Evolutionary conservation across 2,329 filamentous ascomycete genomes (phyloP), one percentile per base, ranked within the genome.

Genomic region (Colletotrichum gigasporum): DNA sequence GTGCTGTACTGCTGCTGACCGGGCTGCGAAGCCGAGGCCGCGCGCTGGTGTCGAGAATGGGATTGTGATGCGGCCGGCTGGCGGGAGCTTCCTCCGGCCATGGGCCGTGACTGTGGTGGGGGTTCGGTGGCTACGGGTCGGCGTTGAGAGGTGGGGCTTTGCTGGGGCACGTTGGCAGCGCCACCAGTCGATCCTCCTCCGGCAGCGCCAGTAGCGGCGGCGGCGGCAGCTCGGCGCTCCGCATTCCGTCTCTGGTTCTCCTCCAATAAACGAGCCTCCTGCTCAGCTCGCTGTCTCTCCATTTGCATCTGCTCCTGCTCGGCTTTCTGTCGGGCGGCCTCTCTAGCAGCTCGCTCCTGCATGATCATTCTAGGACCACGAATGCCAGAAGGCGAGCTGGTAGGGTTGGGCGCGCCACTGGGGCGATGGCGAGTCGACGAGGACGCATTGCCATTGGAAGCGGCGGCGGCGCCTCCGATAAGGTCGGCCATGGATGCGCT

Each of bases 401-500:
- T 83, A 56, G 84, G 83, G 18, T 78, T 78, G 32, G 85, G 82
- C 3, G 81, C 78, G n/a, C 81, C 79, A 2, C 81, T 79, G 28
- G 82, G 80, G 50, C 83, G 80, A 11, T 82, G 73, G 18, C 79
- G 76, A 2, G 81, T 71, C 34, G 66, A 52, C 8, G 59, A 39
- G 18, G 79, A 65, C 61, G 80, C 84, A 74, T 86, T 85, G 69
- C 86, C 86, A 73, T 86, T 86, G 68, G 85, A 82, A 68, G 80
- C 77, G 68, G 83, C 80, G 72, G 83, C 82, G 74, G 88, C 86
- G 73, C 87, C 84, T 64, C 76, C 76, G 67, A 83, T 77, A 71
- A 97, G 84, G 76, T 97, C 94, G 71, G 94, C 91, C 94, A 99
- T 98, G 72, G 88, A 87, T 70, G 94, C 92, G 85, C 92, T 91